Evolutionary conservation across 2,329 filamentous ascomycete species (phyloP), one percentile per base, ranked within the genome.

Genomic region (Xylariaceae sp.): DNA sequence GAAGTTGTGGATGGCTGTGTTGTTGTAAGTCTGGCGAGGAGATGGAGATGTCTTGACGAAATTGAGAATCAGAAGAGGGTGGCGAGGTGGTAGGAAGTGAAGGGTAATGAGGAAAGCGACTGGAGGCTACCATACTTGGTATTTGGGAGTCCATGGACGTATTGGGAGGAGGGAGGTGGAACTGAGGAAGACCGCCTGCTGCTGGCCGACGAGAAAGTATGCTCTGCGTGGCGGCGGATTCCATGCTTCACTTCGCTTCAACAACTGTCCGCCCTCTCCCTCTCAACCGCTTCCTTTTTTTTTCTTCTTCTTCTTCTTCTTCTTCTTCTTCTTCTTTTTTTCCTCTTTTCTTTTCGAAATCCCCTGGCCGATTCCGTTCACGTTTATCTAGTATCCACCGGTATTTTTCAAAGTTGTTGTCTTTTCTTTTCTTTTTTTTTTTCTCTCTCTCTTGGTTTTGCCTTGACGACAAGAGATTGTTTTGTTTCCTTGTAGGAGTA

Each of bases 141-240:
- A 68, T 63, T 60, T 68, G 66, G 43, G 60, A 45, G 54, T 70
- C 67, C 54, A 70, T 65, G 55, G 67, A 62, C 60, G 70, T 64
- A 58, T 65, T 67, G 54, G 69, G 69, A 51, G 60, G 59, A 60
- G 65, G 67, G 27, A 70, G 66, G 37, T 67, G 64, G 51, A 67
- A 68, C 8, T 65, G 66, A 56, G 86, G 86, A 59, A 91, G 78
- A 64, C 80, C 80, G 55, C 81, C 82, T 59, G 86, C 83, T 66
- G 86, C 86, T 67, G 84, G 81, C 71, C 87, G 82, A 66, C 87
- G 81, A 70, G 85, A 79, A 63, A 85, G 82, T 69, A 91, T 84
- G 74, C 86, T 87, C 46, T 64, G 63, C 44, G 60, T 54, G 51
- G 57, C 57, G 58, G 58, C 61, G 58, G 59, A 52, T 65, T 68